Conservation (phyloP, 2,329 filamentous ascomycete genomes). For the Phoma herbarum region DNA sequence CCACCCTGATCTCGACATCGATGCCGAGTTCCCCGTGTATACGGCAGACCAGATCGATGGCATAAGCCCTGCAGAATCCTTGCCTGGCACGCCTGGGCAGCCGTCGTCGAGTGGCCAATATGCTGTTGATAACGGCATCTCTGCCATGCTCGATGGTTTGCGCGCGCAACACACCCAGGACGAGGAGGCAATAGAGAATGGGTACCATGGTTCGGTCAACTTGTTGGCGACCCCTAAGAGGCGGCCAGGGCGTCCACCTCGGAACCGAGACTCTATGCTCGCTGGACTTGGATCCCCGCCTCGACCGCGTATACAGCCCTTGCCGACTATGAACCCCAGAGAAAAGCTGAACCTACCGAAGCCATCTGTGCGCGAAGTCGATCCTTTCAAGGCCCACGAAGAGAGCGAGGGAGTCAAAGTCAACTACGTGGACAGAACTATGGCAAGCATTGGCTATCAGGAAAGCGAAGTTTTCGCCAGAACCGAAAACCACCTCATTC, state of each 20-base stretch:
- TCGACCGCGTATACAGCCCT: conserved; percentile 74
- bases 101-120: conserved; percentile 39
- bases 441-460: conserved; percentile 96
- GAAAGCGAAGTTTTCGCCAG: conserved; percentile 89
- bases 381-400: conserved; percentile 82
- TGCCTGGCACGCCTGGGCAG: conserved; percentile 56
- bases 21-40: conserved; percentile 79
- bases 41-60: conserved; percentile 87
- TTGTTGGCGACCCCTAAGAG: conserved; percentile 58
- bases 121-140: conserved; percentile 47
- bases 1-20: conserved; percentile 92
- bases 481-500: conserved; percentile 75
- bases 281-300: conserved; percentile 67
- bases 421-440: conserved; percentile 93
- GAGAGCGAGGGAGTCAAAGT: conserved; percentile 84
- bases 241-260: conserved; percentile 71
- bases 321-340: conserved; percentile 80
- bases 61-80: conserved; percentile 57
- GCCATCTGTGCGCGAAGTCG: conserved; percentile 77
- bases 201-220: conserved; percentile 17
- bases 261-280: conserved; percentile 68
- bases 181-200: conserved; percentile 31
- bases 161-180: conserved; percentile 43
- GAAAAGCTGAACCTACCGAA: conserved; percentile 80
- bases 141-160: conserved; percentile 47